A percentile compares a stretch with the other conserved stretches of the same genome.
Evolutionary conservation across 2,329 filamentous ascomycete species (phyloP).

Genomic region (Hymenoscyphus infarciens): DNA sequence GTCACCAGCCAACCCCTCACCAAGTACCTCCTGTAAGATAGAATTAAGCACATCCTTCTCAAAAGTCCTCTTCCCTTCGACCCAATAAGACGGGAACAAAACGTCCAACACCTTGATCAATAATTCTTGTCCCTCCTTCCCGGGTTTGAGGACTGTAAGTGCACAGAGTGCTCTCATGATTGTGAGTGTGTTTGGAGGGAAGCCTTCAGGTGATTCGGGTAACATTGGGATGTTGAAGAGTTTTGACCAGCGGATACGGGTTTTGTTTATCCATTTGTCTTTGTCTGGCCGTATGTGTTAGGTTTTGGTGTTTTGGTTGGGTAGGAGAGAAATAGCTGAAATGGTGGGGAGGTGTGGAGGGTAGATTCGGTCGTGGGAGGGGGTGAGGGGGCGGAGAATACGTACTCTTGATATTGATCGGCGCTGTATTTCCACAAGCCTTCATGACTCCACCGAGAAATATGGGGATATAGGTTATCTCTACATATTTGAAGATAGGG

Average conservation of each 20-base stretch:
- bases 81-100: conserved; percentile 28
- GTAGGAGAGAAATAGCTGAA: background rate
- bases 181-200: conserved; percentile 50
- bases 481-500: conserved; percentile 49
- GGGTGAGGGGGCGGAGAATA: background rate
- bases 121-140: conserved; percentile 17
- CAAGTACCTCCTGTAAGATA: conserved; percentile 45
- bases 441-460: conserved; percentile 59
- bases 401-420: conserved; percentile 53
- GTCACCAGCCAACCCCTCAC: conserved; percentile 40
- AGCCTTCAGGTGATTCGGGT: conserved; percentile 43
- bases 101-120: conserved; percentile 25
- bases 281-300: conserved; percentile 45
- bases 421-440: conserved; percentile 48
- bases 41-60: conserved; percentile 24
- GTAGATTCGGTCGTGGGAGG: background rate
- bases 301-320: background rate
- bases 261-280: conserved; percentile 50
- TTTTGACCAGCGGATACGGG: conserved; percentile 52
- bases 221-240: conserved; percentile 52
- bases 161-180: conserved; percentile 51
- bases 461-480: conserved; percentile 55
- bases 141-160: conserved; percentile 34
- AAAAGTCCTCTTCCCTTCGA: conserved; percentile 21
- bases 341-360: background rate